A percentile compares a stretch with the other conserved stretches of the same genome.
Evolutionary conservation across 768 basidiomycete genomes (phyloP).

Genomic region (Amanita polypyramis): DNA sequence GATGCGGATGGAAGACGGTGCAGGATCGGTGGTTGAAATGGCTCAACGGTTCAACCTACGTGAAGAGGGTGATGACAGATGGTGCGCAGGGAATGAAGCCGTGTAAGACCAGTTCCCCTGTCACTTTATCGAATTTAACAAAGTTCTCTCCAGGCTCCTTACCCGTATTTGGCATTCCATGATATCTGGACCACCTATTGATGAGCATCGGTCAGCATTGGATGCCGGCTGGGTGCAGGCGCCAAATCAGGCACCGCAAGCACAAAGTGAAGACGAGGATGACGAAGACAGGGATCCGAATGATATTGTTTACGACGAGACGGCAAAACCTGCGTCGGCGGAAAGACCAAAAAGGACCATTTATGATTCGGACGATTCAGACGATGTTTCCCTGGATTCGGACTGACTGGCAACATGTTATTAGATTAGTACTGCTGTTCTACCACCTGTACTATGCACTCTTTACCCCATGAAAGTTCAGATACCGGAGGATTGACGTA

Average conservation of each 20-base stretch:
- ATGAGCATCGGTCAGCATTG: conserved; percentile 26
- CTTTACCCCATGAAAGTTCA: not conserved
- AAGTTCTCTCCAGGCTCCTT: conserved; percentile 20
- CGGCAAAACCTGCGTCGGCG: not conserved
- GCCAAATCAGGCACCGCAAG: not conserved
- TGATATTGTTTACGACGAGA: conserved; percentile 10
- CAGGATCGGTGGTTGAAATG: conserved; percentile 17
- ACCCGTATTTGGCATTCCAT: conserved; percentile 37
- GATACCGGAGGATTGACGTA: not conserved
- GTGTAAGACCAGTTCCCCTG: conserved; percentile 22
- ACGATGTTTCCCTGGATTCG: not conserved
- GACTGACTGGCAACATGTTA: not conserved
- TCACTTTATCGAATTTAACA: not conserved
- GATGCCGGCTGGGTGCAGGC: conserved; percentile 8
- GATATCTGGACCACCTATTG: conserved; percentile 33
- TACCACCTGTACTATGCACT: not conserved
- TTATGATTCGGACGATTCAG: conserved; percentile 3
- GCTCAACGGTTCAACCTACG: conserved; percentile 23
- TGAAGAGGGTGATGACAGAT: conserved; percentile 17
- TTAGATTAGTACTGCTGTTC: not conserved
- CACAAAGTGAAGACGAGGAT: conserved; percentile 15
- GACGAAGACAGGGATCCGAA: conserved; percentile 24
- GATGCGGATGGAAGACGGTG: conserved; percentile 21
- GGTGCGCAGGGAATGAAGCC: conserved; percentile 45
- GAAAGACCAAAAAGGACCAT: not conserved